phyloP scores from a whole-genome alignment of 2,329 filamentous ascomycete genomes.

The Aspergillus eucalypticola region DNA sequence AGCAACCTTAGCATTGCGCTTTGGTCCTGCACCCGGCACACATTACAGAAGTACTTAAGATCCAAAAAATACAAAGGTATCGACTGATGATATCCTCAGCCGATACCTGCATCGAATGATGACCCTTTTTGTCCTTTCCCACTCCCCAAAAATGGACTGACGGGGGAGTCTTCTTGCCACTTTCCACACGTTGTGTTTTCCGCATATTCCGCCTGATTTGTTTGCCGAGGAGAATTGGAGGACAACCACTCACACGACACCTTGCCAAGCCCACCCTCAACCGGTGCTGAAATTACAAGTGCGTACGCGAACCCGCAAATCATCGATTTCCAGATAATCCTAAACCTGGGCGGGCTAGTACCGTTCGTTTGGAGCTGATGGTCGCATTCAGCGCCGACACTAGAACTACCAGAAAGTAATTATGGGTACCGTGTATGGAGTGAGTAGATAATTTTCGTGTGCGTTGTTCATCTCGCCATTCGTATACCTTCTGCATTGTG shows the following conservation, averaged over 20 bases:
- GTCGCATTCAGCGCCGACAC: background rate
- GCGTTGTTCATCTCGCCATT: background rate
- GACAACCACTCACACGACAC: slow-evolving; percentile 15
- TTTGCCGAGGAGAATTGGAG: background rate
- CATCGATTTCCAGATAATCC: background rate
- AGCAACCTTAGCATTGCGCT: background rate
- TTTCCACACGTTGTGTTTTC: background rate
- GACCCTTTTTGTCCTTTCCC: too few relatives aligned
- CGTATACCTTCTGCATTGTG: background rate
- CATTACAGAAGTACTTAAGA: too few relatives aligned
- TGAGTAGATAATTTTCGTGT: background rate
- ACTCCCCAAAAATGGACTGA: background rate
- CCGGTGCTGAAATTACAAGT: slow-evolving; percentile 5
- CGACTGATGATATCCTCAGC: background rate
- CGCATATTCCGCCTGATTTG: slow-evolving; percentile 8
- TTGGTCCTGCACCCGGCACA: background rate
- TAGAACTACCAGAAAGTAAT: background rate
- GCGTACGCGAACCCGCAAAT: slow-evolving; percentile 2
- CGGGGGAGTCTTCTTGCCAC: background rate
- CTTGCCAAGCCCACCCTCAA: slow-evolving; percentile 13
- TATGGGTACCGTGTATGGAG: background rate
- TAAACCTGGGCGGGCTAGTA: background rate
- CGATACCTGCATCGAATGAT: background rate
- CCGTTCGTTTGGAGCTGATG: background rate
- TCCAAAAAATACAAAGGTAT: background rate